phyloP scores from a whole-genome alignment of 495 filamentous ascomycete species.

The Xylaria scruposa region DNA sequence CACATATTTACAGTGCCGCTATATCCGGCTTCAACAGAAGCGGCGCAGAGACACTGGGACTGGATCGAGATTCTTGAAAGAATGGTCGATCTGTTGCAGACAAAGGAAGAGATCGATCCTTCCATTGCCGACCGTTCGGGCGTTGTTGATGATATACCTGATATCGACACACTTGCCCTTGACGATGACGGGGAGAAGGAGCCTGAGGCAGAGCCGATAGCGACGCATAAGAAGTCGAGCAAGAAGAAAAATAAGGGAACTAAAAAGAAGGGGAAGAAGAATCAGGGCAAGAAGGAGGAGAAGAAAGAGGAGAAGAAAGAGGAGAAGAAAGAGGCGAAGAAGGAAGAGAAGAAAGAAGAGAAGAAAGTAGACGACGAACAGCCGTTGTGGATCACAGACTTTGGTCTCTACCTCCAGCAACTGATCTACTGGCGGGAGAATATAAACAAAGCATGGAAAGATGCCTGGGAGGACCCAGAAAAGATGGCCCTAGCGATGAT shows the following conservation, averaged over 20 bases:
- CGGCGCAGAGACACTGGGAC: background rate
- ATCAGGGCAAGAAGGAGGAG: background rate
- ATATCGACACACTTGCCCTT: background rate
- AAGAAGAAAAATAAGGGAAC: too few relatives aligned
- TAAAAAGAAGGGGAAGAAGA: too few relatives aligned
- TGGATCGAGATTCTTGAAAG: background rate
- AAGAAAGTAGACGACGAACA: background rate
- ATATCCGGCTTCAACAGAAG: background rate
- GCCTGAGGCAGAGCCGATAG: too few relatives aligned
- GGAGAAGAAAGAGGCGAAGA: background rate
- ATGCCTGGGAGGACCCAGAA: background rate
- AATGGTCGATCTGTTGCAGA: background rate
- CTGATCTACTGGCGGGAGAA: background rate
- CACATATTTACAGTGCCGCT: background rate
- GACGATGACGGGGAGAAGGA: background rate
- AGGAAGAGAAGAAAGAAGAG: background rate
- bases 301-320: background rate
- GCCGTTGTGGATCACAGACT: background rate
- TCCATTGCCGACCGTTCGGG: background rate
- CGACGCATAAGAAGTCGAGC: background rate
- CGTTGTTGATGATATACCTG: background rate
- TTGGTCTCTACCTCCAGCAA: background rate
- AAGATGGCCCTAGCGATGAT: background rate
- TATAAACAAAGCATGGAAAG: background rate
- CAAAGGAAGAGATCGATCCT: too few relatives aligned